phyloP scores from a whole-genome alignment of 1,284 basidiomycete species.

The Puccinia horiana region DNA sequence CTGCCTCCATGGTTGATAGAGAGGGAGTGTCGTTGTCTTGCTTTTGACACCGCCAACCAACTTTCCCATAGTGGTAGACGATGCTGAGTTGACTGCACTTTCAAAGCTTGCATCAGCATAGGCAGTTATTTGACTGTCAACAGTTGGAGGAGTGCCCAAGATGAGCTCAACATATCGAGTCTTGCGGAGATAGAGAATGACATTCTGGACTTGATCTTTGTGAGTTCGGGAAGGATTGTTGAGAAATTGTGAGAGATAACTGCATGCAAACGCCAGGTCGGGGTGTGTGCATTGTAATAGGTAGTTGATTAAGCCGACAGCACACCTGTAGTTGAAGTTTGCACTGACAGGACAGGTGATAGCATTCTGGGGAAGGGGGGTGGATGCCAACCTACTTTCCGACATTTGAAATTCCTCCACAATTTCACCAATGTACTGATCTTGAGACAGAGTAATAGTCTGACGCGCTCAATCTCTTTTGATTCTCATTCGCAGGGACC shows the following conservation, averaged over 20 bases:
- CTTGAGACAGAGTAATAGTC: not conserved
- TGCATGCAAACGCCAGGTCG: not conserved
- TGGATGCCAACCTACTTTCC: not conserved
- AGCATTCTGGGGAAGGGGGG: not conserved
- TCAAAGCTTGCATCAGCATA: not conserved
- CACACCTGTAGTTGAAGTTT: slow-evolving; percentile 2
- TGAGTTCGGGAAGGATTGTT: not conserved
- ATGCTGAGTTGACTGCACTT: not conserved
- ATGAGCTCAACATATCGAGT: not conserved
- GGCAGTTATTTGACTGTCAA: not conserved
- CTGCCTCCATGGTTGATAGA: not conserved
- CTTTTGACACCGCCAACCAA: not conserved
- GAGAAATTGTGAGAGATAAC: not conserved
- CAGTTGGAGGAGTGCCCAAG: not conserved
- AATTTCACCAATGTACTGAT: not conserved
- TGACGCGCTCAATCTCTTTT: not conserved
- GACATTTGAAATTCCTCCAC: not conserved
- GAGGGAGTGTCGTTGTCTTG: not conserved
- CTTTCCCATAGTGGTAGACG: not conserved
- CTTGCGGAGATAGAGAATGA: not conserved
- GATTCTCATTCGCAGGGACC: slow-evolving; percentile 2
- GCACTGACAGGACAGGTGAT: not conserved
- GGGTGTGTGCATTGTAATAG: slow-evolving; percentile 18
- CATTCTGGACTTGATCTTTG: not conserved
- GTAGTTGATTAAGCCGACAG: slow-evolving; percentile 15